Percentiles rank a stretch among this genome's conserved stretches.
Conservation (phyloP, 805 yeast species). For the Komagataella mondaviorum region DNA sequence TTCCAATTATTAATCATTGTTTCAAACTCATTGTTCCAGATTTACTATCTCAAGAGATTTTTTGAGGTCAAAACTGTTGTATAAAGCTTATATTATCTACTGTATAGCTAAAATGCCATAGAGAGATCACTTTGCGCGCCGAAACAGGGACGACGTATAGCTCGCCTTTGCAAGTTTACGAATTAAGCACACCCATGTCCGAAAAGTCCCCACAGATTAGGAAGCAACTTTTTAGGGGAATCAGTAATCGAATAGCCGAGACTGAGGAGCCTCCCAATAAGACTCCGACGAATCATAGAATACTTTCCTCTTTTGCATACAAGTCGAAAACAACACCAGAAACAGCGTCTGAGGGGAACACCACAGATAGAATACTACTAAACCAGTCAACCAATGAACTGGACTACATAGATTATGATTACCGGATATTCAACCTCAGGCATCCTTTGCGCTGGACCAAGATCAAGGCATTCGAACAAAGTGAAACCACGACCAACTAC, state of each 20-base stretch:
- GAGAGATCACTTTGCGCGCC: background rate
- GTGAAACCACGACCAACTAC: constrained; percentile 18
- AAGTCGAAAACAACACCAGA: background rate
- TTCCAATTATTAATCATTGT: constrained; percentile 83
- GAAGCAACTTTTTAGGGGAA: background rate
- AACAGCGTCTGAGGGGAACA: background rate
- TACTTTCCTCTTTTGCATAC: background rate
- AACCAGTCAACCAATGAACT: constrained; percentile 11
- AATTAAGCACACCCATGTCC: background rate
- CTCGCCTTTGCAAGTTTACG: background rate
- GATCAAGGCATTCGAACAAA: constrained; percentile 21
- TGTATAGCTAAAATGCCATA: background rate
- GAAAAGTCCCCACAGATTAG: background rate
- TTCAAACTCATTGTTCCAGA: constrained; percentile 82
- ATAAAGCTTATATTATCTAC: constrained; percentile 17
- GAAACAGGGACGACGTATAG: background rate
- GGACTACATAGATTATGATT: constrained; percentile 19
- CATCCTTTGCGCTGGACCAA: constrained; percentile 20
- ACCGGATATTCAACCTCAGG: constrained; percentile 18
- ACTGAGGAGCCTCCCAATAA: background rate
- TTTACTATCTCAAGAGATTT: constrained; percentile 85
- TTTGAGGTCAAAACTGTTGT: constrained; percentile 91
- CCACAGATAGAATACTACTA: constrained; percentile 4
- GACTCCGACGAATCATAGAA: background rate
- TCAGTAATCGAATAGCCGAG: background rate